Conservation (phyloP, 164 flowering plant genomes). For the Dillenia turbinata region DNA sequence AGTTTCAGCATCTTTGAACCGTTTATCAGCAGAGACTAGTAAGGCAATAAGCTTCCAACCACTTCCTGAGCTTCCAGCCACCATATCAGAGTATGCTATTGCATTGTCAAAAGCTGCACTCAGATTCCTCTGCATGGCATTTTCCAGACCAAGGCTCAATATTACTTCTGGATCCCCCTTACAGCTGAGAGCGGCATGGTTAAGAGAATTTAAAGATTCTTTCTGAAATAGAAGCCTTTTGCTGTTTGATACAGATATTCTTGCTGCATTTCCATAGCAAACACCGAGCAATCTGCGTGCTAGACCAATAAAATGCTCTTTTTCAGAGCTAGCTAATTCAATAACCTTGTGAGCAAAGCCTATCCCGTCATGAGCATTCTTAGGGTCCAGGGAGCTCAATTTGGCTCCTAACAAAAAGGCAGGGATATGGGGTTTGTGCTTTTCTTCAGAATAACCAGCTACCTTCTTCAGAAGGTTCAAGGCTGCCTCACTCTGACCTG, state of each 20-base stretch:
- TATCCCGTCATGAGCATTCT: constrained; percentile 62
- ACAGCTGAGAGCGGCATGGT: constrained; percentile 34
- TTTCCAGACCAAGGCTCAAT: constrained; percentile 60
- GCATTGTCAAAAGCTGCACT: constrained; percentile 56
- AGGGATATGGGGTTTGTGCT: constrained; percentile 45
- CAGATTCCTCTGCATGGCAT: constrained; percentile 75
- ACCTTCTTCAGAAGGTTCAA: constrained; percentile 65
- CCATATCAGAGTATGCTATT: constrained; percentile 40
- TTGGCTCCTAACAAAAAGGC: constrained; percentile 77
- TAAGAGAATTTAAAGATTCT: constrained; percentile 52
- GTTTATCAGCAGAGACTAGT: constrained; percentile 70
- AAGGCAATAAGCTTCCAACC: constrained; percentile 82
- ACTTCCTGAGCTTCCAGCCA: constrained; percentile 49
- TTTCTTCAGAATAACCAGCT: constrained; percentile 51
- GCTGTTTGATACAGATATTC: constrained; percentile 49
- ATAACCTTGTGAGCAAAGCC: constrained; percentile 54
- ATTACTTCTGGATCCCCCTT: constrained; percentile 58
- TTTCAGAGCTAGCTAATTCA: constrained; percentile 16
- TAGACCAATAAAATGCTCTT: constrained; percentile 45
- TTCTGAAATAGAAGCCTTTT: constrained; percentile 46
- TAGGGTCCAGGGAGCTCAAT: constrained; percentile 50
- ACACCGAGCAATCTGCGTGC: constrained; percentile 70
- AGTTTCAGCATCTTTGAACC: constrained; percentile 72
- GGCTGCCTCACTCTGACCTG: constrained; percentile 66
- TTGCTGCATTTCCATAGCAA: constrained; percentile 77